Evolutionary conservation across 2,329 filamentous ascomycete species (phyloP), one percentile per base, ranked within the genome.

Genomic region (Domatiomyces globalis): DNA sequence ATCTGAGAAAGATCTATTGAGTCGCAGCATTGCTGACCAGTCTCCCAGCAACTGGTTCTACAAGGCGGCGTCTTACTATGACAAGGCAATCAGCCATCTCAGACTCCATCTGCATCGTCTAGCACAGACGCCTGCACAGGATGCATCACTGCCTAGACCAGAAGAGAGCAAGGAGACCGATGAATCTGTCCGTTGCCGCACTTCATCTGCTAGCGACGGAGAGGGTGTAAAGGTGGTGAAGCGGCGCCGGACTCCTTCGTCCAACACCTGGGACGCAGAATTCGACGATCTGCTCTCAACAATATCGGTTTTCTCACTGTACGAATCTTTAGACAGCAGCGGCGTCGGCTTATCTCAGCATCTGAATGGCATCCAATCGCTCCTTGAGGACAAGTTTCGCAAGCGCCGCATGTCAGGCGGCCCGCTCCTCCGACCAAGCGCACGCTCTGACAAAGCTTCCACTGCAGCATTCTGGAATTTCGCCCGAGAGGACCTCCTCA

Each of bases 381-480:
- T 84, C 18, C 72, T 83, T 49, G 77, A 71, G 52, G 45, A 29
- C 9, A 39, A 39, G 33, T 39, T 39, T 39, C 9, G 33, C 10
- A 66, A 69, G 12, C 19, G 45, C 10, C 19, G 19, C 22, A 29
- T 25, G 17, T 45, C 43, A 27, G 25, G 20, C 8, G 19, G 45
- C 27, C 7, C 20, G 27, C 46, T 36, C 47, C 47, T 2, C 66
- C 66, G 15, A 10, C 33, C 33, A 10, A 15, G 33, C 33, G 33
- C 33, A 15, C 33, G 33, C n/a, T 71, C 76, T 1, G 78, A 74
- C 2, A 74, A 75, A 60, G 76, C 71, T 9, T 71, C 79, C 18
- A 73, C 69, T 61, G 78, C 79, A 5, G 78, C 77, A 0, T 83
- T 83, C 61, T 83, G 80, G 80, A 82, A 81, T 56, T 79, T 83